A percentile compares a stretch with the other conserved stretches of the same genome.
Evolutionary conservation across 2,329 filamentous ascomycete genomes (phyloP).

Genomic region (Xenoacremonium recifei): DNA sequence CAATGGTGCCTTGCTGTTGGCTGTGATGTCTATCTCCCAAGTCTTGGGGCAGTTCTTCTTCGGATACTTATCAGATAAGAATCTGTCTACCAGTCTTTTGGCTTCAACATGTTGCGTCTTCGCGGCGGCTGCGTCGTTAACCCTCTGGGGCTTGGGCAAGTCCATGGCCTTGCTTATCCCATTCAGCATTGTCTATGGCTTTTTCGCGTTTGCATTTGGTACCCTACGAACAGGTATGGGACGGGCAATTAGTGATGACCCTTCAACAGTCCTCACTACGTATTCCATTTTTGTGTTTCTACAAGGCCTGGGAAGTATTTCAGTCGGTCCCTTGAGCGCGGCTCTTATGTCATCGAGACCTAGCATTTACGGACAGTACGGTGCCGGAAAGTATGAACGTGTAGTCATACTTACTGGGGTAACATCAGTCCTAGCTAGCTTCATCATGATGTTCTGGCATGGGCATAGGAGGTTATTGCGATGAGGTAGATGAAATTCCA

Average conservation of each 20-base stretch:
- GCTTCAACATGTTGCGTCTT: not conserved
- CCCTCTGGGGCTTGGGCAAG: not conserved
- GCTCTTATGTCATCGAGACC: conserved; percentile 16
- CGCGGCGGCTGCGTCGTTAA: not conserved
- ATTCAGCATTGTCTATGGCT: not conserved
- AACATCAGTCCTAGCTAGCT: conserved; percentile 7
- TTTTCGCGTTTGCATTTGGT: conserved; percentile 9
- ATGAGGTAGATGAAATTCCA: no score
- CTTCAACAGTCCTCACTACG: conserved; percentile 21
- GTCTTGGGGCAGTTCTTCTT: not conserved
- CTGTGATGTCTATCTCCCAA: not conserved
- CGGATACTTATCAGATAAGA: not conserved
- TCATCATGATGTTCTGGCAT: not conserved
- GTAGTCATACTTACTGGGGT: conserved; percentile 13
- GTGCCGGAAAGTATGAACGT: conserved; percentile 11
- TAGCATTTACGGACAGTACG: conserved; percentile 23
- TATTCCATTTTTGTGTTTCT: conserved; percentile 29
- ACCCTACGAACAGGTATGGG: conserved; percentile 27
- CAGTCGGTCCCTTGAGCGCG: conserved; percentile 29
- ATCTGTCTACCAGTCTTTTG: not conserved
- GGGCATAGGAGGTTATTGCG: not conserved
- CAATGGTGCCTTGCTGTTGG: not conserved
- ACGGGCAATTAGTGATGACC: conserved; percentile 27
- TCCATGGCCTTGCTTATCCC: not conserved
- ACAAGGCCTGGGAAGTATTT: conserved; percentile 31